Evolutionary conservation across 352 stramenopile genomes (phyloP), one percentile per base, ranked within the genome.

Genomic region (Phytophthora litchii): DNA sequence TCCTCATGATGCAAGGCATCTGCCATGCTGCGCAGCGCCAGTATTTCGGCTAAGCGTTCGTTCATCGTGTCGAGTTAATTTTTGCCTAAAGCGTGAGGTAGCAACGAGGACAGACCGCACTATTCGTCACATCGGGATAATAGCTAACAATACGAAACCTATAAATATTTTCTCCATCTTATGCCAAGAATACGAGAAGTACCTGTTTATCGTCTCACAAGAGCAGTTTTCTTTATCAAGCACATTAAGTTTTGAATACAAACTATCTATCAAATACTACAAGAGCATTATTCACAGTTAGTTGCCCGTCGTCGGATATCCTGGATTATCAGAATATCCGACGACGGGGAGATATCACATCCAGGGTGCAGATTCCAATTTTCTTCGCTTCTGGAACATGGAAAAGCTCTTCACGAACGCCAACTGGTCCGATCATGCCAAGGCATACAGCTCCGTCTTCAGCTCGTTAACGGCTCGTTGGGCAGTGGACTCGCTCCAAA

Each of bases 1-100:
- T 89, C 75, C n/a, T 79, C 68, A 17, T 72, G 60, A 12, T 80
- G 58, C 2, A 89, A 58, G 23, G 61, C 74, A 36, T 85, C 77
- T 1, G 67, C 51, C 31, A 88, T 65, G 8, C 50, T 78, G 9
- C 64, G 37, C 25, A 73, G 67, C 16, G 75, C 66, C 19, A 89
- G 57, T 34, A 89, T 75, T 62, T 75, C 67, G 19, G 59, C 51
- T 40, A 88, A 57, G 16, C 77, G 75, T 38, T 86, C 73, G n/a
- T 72, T 78, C 73, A 78, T 87, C 20, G 20, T 17, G 23, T 27
- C 43, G 17, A 19, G 13, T 29, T 46, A 38, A 12, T 46, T 40
- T 53, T 12, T 34, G 10, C 23, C 23, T n/a, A n/a, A n/a, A 27
- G 3, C 5, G 5, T 5, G 23, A 27, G 3, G 3, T 5, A 27